Percentiles rank a stretch among this genome's conserved stretches.
Conservation (phyloP, 192 early-diverging fungal genomes). For the Umbelopsis isabellina region DNA sequence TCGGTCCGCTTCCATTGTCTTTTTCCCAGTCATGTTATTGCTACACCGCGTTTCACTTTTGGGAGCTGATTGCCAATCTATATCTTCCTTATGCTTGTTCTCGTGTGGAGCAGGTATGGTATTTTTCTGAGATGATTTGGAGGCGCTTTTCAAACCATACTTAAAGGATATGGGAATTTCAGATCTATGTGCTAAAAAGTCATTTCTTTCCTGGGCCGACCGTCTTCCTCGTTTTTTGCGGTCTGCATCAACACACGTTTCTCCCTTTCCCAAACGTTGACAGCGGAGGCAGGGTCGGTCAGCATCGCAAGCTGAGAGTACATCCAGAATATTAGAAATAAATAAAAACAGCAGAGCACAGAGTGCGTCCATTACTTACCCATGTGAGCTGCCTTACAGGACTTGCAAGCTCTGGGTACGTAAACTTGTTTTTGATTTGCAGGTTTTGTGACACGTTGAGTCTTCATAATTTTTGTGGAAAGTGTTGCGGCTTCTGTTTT, state of each 20-base stretch:
- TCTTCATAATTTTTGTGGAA: too few relatives aligned
- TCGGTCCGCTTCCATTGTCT: too few relatives aligned
- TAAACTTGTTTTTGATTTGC: not conserved
- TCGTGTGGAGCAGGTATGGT: too few relatives aligned
- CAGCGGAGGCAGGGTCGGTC: not conserved
- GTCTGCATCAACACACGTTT: not conserved
- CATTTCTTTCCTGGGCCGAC: too few relatives aligned
- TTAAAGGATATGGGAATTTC: not conserved
- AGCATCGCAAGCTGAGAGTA: not conserved
- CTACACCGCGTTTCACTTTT: too few relatives aligned
- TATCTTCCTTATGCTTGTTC: too few relatives aligned
- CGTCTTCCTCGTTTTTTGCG: not conserved
- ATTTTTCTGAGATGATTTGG: too few relatives aligned
- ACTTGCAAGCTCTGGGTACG: constrained; percentile 3
- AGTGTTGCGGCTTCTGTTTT: too few relatives aligned
- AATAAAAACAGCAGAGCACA: too few relatives aligned
- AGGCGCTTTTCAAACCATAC: too few relatives aligned
- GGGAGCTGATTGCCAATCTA: too few relatives aligned
- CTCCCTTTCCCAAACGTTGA: not conserved
- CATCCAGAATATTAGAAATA: not conserved
- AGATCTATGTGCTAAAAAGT: not conserved
- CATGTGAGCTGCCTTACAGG: not conserved
- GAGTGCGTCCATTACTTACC: not conserved
- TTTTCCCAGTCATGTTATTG: too few relatives aligned
- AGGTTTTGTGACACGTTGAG: not conserved